Conservation (phyloP, 208 protist genomes). For the Trypanosoma platydactyli region DNA sequence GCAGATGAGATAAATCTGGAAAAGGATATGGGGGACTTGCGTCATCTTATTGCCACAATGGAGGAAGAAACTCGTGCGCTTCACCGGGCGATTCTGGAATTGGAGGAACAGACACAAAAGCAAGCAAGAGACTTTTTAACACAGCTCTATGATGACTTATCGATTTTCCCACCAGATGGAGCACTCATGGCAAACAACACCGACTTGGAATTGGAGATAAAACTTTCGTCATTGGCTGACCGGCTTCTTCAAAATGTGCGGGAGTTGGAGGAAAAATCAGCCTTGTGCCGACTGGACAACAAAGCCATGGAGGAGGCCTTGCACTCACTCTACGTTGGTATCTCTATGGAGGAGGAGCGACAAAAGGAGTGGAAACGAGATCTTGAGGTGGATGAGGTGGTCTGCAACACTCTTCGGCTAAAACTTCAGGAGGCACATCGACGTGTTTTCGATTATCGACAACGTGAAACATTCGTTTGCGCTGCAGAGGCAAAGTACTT, state of each 20-base stretch:
- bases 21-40: background rate
- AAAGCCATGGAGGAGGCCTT: constrained; percentile 1
- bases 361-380: background rate
- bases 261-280: background rate
- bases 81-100: background rate
- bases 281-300: background rate
- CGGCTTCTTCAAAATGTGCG: constrained; percentile 1
- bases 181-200: background rate
- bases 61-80: constrained; percentile 6
- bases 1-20: background rate
- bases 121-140: background rate
- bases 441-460: constrained; percentile 3
- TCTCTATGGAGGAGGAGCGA: constrained; percentile 2
- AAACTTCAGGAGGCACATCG: constrained; percentile 13
- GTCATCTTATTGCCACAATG: background rate
- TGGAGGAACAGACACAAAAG: background rate
- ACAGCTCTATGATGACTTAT: constrained; percentile 4
- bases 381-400: background rate
- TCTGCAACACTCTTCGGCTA: constrained; percentile 14
- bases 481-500: constrained; percentile 12
- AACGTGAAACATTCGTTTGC: constrained; percentile 1
- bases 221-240: background rate
- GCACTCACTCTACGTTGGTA: constrained; percentile 2
- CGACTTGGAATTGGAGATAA: background rate
- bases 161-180: background rate